phyloP scores from a whole-genome alignment of 768 basidiomycete genomes.

The Kwoniella shandongensis region DNA sequence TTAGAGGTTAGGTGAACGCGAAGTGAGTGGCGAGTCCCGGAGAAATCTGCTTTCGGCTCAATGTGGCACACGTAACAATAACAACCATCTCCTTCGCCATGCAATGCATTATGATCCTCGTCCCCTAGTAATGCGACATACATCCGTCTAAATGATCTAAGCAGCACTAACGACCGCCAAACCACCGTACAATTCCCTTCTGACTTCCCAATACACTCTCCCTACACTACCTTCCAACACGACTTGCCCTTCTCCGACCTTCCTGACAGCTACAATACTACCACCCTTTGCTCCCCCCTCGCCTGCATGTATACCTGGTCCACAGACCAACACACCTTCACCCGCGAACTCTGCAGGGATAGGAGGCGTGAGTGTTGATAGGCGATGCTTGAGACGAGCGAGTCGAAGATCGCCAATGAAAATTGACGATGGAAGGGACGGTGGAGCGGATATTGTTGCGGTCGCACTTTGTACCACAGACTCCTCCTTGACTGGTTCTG shows the following conservation, averaged over 20 bases:
- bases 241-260: slow-evolving; percentile 77
- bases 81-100: no score
- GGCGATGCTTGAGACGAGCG: slow-evolving; percentile 77
- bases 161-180: slow-evolving; percentile 75
- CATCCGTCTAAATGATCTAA: no score
- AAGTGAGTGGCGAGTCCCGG: neutral
- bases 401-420: slow-evolving; percentile 98
- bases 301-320: slow-evolving; percentile 51
- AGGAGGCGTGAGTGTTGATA: slow-evolving; percentile 62
- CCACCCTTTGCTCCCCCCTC: slow-evolving; percentile 36
- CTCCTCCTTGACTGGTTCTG: neutral
- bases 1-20: no score
- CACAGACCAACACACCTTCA: slow-evolving; percentile 90
- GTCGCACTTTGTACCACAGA: no score
- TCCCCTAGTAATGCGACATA: no score
- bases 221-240: slow-evolving; percentile 88
- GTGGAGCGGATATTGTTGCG: neutral
- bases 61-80: neutral
- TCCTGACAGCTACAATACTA: slow-evolving; percentile 73
- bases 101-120: no score
- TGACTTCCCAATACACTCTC: slow-evolving; percentile 81
- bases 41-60: slow-evolving; percentile 1
- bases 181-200: slow-evolving; percentile 82
- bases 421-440: slow-evolving; percentile 77
- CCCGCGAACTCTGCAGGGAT: slow-evolving; percentile 94